Base-by-base conservation (phyloP, 768 basidiomycete genomes). In the Suillus placidus region DNA sequence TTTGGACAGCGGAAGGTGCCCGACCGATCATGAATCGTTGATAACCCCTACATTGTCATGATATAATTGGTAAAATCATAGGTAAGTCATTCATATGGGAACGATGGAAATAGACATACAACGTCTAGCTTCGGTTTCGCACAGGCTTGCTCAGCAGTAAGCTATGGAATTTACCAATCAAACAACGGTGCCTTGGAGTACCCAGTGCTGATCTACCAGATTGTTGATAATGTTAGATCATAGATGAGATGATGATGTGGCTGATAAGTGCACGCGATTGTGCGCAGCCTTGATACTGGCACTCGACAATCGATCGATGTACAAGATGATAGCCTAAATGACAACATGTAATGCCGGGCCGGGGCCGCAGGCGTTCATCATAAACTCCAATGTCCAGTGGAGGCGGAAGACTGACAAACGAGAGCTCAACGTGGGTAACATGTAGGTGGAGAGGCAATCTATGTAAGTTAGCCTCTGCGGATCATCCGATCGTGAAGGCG, bases 171-270 rank as follows among this genome's bases (percentile, higher is more conserved):
- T 34, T n/a, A n/a, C 54, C 6, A 34, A 55, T 55, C 16, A n/a
- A 55, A 55, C 54, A 6, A 55, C 54, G 54, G 54, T 55, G 1
- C 54, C 10, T n/a, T 34, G 32, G 32, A 20, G 32, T 12, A 34
- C 32, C 34, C 34, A 7, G 32, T 13, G 34, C 54, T 35, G 32
- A 55, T 55, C 34, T n/a, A 35, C 34, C 12, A 55, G 34, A 35
- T 35, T 35, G 54, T 55, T n/a, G 34, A 55, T 55, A 55, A 34
- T 55, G 34, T n/a, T 55, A 13, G 34, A n/a, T n/a, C n/a, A n/a
- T n/a, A n/a, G n/a, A 55, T 35, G 54, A 8, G 54, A 55, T 34
- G 54, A 20, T 34, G 54, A n/a, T 35, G 18, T 55, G 18, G 20
- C 9, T 54, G 18, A 54, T 54, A n/a, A n/a, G n/a, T n/a, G n/a